These are phyloP conservation scores for Russula lepida DNA, from an alignment of 768 basidiomycete genomes.

Conservation along the genomic window DNA sequence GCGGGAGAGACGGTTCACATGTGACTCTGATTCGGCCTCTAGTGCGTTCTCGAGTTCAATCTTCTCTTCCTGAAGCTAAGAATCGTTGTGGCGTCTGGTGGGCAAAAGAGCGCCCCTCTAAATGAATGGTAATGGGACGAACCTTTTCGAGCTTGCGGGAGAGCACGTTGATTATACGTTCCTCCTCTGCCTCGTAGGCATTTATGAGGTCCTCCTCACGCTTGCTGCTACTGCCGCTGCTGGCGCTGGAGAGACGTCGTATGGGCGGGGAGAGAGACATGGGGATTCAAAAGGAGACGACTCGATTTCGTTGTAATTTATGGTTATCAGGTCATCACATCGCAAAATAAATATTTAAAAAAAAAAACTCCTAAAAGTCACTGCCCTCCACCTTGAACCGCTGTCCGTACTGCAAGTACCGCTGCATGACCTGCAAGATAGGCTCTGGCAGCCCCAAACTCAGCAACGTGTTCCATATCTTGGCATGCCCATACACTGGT, in stretches of 20 bases:
- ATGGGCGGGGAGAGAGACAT: slow-evolving; percentile 48
- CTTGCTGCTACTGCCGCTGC: slow-evolving; percentile 36
- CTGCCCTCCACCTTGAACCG: slow-evolving; percentile 82
- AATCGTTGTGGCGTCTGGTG: slow-evolving; percentile 2
- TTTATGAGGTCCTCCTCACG: slow-evolving; percentile 74
- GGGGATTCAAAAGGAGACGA: neutral
- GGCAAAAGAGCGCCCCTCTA: neutral
- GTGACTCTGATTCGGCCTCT: slow-evolving; percentile 80
- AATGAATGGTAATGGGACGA: slow-evolving; percentile 16
- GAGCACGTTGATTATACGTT: slow-evolving; percentile 75
- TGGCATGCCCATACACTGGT: slow-evolving; percentile 85
- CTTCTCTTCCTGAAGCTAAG: slow-evolving; percentile 75
- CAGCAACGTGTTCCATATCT: slow-evolving; percentile 86
- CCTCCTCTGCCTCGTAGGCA: slow-evolving; percentile 85
- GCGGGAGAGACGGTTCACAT: slow-evolving; percentile 67
- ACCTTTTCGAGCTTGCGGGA: slow-evolving; percentile 83
- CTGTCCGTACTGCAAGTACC: slow-evolving; percentile 81
- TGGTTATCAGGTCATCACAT: neutral
- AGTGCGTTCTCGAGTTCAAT: slow-evolving; percentile 72
- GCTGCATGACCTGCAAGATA: slow-evolving; percentile 88
- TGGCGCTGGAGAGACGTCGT: slow-evolving; percentile 47
- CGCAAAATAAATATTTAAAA: neutral
- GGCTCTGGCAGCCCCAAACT: slow-evolving; percentile 92
- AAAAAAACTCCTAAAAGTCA: slow-evolving; percentile 44
- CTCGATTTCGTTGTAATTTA: slow-evolving; percentile 3